Evolutionary conservation across 2,329 filamentous ascomycete species (phyloP).

Genomic region (Talaromyces funiculosus): DNA sequence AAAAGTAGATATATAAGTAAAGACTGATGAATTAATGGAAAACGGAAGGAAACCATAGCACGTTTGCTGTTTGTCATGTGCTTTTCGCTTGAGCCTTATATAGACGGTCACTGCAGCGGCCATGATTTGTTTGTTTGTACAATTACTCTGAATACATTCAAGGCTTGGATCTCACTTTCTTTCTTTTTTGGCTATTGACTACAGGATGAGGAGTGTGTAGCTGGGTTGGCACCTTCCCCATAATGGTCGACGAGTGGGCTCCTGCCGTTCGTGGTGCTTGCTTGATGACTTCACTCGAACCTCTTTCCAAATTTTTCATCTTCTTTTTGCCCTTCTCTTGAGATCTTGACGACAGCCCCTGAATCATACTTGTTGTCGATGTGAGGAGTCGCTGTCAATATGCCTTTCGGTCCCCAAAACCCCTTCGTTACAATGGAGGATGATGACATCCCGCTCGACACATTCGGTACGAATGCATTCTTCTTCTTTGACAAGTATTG

Average conservation of each 20-base stretch:
- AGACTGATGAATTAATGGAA: neutral
- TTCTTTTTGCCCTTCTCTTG: neutral
- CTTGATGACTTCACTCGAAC: neutral
- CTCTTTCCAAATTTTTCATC: neutral
- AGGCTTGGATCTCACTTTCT: neutral
- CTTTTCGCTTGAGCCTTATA: neutral
- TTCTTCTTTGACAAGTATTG: neutral
- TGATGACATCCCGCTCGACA: slow-evolving; percentile 38
- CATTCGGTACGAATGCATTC: slow-evolving; percentile 40
- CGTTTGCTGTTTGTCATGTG: slow-evolving; percentile 4
- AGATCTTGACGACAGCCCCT: neutral
- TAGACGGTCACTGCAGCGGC: neutral
- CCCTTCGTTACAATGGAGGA: slow-evolving; percentile 18
- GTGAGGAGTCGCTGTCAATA: neutral
- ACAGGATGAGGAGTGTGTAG: neutral
- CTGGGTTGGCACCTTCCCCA: neutral
- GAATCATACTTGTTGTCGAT: neutral
- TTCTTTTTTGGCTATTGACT: neutral
- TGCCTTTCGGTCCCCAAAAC: neutral
- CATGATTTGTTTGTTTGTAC: neutral
- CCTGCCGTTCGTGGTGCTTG: neutral
- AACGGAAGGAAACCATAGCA: slow-evolving; percentile 20
- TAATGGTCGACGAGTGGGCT: neutral
- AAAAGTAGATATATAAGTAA: slow-evolving; percentile 15
- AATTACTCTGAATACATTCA: neutral